Evolutionary conservation across 1,284 basidiomycete species (phyloP), one percentile per base, ranked within the genome.

Genomic region (Papiliotrema nemorosa): DNA sequence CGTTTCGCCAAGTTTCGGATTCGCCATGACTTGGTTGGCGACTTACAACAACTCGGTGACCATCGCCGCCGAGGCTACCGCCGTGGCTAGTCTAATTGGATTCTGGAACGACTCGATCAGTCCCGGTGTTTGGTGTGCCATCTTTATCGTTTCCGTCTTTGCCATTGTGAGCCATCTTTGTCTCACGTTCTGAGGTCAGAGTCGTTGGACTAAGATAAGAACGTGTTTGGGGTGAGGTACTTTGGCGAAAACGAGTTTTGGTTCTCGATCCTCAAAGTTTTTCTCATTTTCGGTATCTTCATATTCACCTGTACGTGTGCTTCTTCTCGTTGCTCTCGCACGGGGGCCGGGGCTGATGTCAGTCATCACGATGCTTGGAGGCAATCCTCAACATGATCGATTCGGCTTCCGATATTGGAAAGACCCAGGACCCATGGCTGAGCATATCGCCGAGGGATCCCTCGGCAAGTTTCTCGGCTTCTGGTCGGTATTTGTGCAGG

Each of bases 401-500:
- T 62, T 73, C 40, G 76, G 77, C 3, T 78, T 78, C 70, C 58
- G 77, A 6, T 87, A 81, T 73, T 88, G 86, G 86, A 81, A 80
- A 54, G 71, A 84, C 60, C n/a, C n/a, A n/a, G 84, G 84, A 5
- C 86, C 85, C 16, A 58, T 63, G 10, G 65, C 64, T 54, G 13
- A 63, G 61, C 31, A 76, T 71, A 53, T 55, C 18, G 48, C 58
- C 16, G 53, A 58, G 33, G 37, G 58, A 22, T 53, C 49, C 4
- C 25, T 22, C 46, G 79, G 78, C 33, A 68, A 81, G 20, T 89
- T 85, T 77, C 77, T 88, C 21, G 86, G 78, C 16, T 80, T 88
- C 61, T 73, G 87, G 48, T 78, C 51, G 45, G 82, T 84, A 21
- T 72, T 89, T 44, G 81, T 88, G 20, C 85, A 88, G 66, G 87